phyloP scores from a whole-genome alignment of 805 yeast genomes.

The Pachysolen tannophilus region DNA sequence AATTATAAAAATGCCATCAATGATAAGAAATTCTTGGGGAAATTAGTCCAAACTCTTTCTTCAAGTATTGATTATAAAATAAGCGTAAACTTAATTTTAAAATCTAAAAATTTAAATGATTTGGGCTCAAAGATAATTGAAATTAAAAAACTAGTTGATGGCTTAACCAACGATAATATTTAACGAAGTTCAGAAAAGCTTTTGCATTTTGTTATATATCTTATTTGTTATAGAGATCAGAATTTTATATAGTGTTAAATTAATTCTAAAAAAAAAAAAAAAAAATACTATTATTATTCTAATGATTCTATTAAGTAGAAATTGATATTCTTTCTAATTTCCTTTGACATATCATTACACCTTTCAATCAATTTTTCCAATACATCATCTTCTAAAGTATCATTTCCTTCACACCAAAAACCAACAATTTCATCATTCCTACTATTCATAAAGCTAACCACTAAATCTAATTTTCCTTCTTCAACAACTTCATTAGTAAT shows the following conservation, averaged over 20 bases:
- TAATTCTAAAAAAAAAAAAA: too few species aligned
- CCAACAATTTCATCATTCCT: conserved; percentile 53
- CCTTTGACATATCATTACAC: conserved; percentile 35
- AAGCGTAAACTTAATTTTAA: background rate
- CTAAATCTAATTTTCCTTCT: conserved; percentile 23
- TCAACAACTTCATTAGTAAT: conserved; percentile 11
- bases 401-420: conserved; percentile 39
- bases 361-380: conserved; percentile 27
- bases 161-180: too few species aligned
- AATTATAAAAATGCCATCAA: background rate
- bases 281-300: conserved; percentile 6
- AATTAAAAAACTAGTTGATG: background rate
- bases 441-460: conserved; percentile 46
- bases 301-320: conserved; percentile 26
- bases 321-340: conserved; percentile 36
- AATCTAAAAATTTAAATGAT: background rate
- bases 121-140: background rate
- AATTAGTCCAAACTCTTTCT: background rate
- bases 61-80: background rate
- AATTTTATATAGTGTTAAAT: too few species aligned
- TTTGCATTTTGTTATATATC: too few species aligned
- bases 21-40: background rate
- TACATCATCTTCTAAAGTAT: conserved; percentile 22
- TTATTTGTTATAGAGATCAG: too few species aligned
- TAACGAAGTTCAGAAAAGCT: too few species aligned